Conservation (phyloP, 2,329 filamentous ascomycete genomes). For the Ophiostoma himal-ulmi region DNA sequence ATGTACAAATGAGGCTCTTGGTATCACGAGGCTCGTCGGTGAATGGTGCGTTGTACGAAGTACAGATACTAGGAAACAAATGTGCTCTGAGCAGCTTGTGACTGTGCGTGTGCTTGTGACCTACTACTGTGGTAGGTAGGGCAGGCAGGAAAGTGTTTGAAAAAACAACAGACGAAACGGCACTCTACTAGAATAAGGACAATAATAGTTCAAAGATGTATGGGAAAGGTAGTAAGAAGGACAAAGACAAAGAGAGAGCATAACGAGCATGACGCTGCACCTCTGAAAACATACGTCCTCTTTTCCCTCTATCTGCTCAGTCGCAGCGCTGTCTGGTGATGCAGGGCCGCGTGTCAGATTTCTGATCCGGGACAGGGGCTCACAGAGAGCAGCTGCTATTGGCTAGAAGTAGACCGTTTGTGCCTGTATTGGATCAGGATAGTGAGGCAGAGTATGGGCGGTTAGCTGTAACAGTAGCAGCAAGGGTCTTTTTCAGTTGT, state of each 20-base stretch:
- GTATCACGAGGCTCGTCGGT: background rate
- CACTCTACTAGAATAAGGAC: background rate
- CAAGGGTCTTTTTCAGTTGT: background rate
- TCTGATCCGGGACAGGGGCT: conserved; percentile 16
- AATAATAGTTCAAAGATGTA: background rate
- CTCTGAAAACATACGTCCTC: background rate
- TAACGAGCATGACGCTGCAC: background rate
- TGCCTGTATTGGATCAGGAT: background rate
- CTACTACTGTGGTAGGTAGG: background rate
- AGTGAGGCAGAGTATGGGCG: background rate
- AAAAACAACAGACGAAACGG: background rate
- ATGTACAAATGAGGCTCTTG: background rate
- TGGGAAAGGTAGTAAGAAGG: background rate
- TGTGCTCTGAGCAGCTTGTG: no score
- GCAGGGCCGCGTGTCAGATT: conserved; percentile 23
- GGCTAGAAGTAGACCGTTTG: background rate
- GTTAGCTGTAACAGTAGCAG: background rate
- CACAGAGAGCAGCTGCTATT: background rate
- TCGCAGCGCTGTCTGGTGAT: conserved; percentile 22
- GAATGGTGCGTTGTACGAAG: background rate
- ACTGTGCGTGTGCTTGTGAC: no score
- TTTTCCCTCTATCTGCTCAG: background rate
- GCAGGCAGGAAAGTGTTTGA: background rate
- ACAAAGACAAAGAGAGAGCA: background rate
- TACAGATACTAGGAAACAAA: no score